Evolutionary conservation across 164 flowering plant species (phyloP).

Genomic region (Cinnamomum micranthum): DNA sequence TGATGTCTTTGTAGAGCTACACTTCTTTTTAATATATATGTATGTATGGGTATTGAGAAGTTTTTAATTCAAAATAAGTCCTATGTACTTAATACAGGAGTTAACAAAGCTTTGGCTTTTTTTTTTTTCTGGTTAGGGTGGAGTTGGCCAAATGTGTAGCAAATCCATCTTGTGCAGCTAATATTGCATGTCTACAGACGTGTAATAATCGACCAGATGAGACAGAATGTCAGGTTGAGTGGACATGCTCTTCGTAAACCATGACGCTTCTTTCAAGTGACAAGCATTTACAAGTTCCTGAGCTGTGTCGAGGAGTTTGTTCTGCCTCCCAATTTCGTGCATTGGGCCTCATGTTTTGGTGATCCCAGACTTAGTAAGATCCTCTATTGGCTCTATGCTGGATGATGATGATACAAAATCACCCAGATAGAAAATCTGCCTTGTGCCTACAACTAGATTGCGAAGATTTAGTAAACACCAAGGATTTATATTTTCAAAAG

Average conservation of each 20-base stretch:
- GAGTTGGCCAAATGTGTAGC: conserved; percentile 88
- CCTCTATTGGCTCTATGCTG: not conserved
- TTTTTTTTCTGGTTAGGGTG: conserved; percentile 41
- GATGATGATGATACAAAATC: not conserved
- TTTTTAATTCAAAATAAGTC: too few species aligned
- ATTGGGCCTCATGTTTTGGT: not conserved
- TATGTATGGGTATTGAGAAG: too few species aligned
- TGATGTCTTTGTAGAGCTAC: too few species aligned
- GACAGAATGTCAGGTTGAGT: conserved; percentile 88
- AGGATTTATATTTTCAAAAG: not conserved
- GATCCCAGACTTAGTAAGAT: not conserved
- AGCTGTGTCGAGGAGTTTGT: not conserved
- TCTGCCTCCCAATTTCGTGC: not conserved
- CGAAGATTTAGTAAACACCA: not conserved
- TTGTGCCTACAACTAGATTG: not conserved
- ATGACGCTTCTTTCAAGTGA: not conserved
- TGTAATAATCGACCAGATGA: conserved; percentile 95
- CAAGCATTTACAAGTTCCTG: not conserved
- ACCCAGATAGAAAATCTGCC: not conserved
- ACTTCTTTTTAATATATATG: too few species aligned
- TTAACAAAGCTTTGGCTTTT: conserved; percentile 6
- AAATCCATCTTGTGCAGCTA: conserved; percentile 95
- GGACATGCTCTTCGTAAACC: conserved; percentile 1
- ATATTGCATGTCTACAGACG: conserved; percentile 93
- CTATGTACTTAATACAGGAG: not conserved